These are phyloP conservation scores for Phialophora verrucosa DNA, from an alignment of 2,329 filamentous ascomycete genomes.

Conservation along the genomic window DNA sequence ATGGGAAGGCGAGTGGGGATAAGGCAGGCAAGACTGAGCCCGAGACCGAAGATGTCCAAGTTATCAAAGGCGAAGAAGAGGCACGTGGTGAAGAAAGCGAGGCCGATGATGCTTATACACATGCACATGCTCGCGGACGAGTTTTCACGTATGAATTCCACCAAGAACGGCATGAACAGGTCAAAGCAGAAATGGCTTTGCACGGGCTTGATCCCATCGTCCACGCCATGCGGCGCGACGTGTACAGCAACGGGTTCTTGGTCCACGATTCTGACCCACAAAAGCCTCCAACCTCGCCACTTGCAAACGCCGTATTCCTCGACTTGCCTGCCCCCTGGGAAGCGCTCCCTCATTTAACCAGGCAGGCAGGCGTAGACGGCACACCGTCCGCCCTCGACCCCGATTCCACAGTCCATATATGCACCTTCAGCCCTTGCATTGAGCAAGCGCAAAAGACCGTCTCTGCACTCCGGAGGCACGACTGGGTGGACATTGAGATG, in stretches of 20 bases:
- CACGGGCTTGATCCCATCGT: constrained; percentile 55
- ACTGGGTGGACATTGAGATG: constrained; percentile 93
- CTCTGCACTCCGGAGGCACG: constrained; percentile 75
- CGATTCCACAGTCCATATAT: constrained; percentile 74
- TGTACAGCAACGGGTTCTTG: constrained; percentile 57
- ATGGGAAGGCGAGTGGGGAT: constrained; percentile 29
- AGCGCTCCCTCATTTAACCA: constrained; percentile 54
- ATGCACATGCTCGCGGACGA: constrained; percentile 44
- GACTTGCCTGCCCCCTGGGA: constrained; percentile 59
- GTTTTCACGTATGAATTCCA: constrained; percentile 60
- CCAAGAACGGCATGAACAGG: constrained; percentile 48
- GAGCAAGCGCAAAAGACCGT: constrained; percentile 92
- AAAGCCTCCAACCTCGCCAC: constrained; percentile 43
- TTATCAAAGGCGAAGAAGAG: background rate
- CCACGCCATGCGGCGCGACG: constrained; percentile 55
- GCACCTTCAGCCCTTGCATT: constrained; percentile 95
- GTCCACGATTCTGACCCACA: constrained; percentile 36
- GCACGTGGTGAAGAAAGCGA: background rate
- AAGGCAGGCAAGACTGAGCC: constrained; percentile 6
- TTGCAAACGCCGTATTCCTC: constrained; percentile 56
- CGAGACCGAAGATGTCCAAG: background rate
- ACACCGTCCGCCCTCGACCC: constrained; percentile 68
- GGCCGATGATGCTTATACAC: background rate
- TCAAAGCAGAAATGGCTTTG: constrained; percentile 51
- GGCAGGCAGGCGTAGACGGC: constrained; percentile 41